phyloP scores from a whole-genome alignment of 2,329 filamentous ascomycete species.

The Ascochyta viciae-villosae region DNA sequence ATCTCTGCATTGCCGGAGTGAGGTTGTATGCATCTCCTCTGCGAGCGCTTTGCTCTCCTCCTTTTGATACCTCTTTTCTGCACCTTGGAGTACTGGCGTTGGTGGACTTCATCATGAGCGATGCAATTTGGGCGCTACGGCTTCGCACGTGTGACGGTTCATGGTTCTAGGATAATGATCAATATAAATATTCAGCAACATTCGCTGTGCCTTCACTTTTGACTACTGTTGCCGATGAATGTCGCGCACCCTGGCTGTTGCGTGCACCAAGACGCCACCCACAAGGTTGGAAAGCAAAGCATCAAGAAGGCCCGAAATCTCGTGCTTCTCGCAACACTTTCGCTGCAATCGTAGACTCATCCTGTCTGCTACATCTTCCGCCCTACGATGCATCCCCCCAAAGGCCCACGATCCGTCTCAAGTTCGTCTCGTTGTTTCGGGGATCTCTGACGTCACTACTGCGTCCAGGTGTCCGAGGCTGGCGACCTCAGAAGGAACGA shows the following conservation, averaged over 20 bases:
- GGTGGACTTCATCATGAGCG: constrained; percentile 21
- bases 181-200: constrained; percentile 20
- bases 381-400: no score
- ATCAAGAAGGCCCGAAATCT: constrained; percentile 6
- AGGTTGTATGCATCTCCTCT: constrained; percentile 16
- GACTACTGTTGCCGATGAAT: neutral
- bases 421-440: neutral
- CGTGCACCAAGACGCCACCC: neutral
- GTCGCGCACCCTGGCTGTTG: no score
- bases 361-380: no score
- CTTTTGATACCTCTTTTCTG: constrained; percentile 24
- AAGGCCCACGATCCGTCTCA: neutral
- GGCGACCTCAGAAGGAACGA: constrained; percentile 3
- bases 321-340: neutral
- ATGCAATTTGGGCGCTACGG: constrained; percentile 6
- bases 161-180: constrained; percentile 28
- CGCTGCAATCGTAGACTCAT: neutral
- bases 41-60: constrained; percentile 5
- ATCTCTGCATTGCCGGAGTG: constrained; percentile 45
- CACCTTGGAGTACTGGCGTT: constrained; percentile 28
- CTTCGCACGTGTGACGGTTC: constrained; percentile 18
- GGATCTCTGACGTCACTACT: constrained; percentile 9
- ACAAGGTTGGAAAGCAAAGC: constrained; percentile 5
- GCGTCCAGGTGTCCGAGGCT: constrained; percentile 5
- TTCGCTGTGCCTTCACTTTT: neutral